These are phyloP conservation scores for Penicillium riverlandense DNA, from an alignment of 495 filamentous ascomycete species.

Conservation along the genomic window DNA sequence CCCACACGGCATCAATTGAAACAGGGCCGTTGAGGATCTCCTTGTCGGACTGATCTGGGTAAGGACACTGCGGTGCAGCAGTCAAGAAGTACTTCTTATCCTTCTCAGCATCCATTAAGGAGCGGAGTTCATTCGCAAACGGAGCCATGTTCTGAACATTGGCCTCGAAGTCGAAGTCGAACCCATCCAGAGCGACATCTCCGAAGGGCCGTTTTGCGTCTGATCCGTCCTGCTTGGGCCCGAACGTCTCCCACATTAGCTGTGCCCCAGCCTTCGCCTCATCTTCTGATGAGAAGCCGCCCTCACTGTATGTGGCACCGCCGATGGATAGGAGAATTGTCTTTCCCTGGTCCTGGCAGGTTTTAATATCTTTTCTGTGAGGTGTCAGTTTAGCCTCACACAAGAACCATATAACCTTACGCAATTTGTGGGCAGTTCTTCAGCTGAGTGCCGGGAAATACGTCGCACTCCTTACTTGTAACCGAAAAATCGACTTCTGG, in stretches of 20 bases:
- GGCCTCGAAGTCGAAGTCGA: conserved; percentile 63
- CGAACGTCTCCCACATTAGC: conserved; percentile 63
- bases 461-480: conserved; percentile 48
- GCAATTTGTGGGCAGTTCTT: conserved; percentile 57
- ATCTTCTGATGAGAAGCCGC: conserved; percentile 47
- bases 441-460: conserved; percentile 48
- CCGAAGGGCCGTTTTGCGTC: conserved; percentile 55
- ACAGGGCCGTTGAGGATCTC: conserved; percentile 46
- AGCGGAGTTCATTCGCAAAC: conserved; percentile 49
- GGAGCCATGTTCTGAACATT: conserved; percentile 40
- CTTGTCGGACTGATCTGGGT: conserved; percentile 55
- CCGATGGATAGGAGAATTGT: conserved; percentile 63
- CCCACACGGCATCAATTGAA: conserved; percentile 56
- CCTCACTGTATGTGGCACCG: conserved; percentile 55
- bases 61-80: conserved; percentile 61
- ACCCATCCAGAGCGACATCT: conserved; percentile 57
- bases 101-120: conserved; percentile 41
- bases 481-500: conserved; percentile 57
- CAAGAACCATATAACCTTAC: conserved; percentile 20
- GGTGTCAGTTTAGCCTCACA: conserved; percentile 10
- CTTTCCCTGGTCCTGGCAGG: conserved; percentile 58
- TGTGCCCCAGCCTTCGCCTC: conserved; percentile 51
- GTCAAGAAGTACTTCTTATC: conserved; percentile 53
- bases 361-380: conserved; percentile 47
- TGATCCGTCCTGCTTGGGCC: conserved; percentile 18